Base-by-base conservation (phyloP, 2,329 filamentous ascomycete genomes). In the Aspergillus intermedius region DNA sequence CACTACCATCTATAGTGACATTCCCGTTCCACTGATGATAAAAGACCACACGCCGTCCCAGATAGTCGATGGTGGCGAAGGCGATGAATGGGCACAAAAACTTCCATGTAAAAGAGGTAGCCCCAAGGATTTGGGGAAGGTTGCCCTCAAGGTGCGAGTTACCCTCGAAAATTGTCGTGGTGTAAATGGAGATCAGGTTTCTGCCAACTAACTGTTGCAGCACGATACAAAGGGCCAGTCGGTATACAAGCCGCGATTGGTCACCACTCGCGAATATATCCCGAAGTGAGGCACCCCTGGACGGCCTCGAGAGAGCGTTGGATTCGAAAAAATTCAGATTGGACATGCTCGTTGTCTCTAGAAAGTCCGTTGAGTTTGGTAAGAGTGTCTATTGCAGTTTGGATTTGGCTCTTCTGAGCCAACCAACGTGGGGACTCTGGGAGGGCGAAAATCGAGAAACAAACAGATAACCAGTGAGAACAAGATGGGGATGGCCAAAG, bases 31-130 rank as follows among this genome's bases (percentile, higher is more conserved):
- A 43, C 84, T 84, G 55, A 86, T 80, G 6, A 88, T 68, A 83
- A 89, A 89, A 87, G 49, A 88, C 76, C 61, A 80, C 79, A 15
- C 85, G 77, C 23, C 86, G 70, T 13, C 74, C 74, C 42, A 75
- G 62, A 47, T 66, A 71, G 53, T 77, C 74, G 45, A 77, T 70
- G 3, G 69, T 69, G 50, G 74, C 74, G 21, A 77, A 67, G 6
- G 74, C 68, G 28, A 77, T 64, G 63, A 66, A 73, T 1, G 72
- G 75, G 4, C 73, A 72, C 9, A 74, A 35, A 49, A 77, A 76
- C 58, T 77, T 77, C 46, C 75, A 73, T 1, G 73, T 77, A 9
- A 74, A 74, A 55, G 75, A 76, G 51, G 64, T 66, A 3, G 73
- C 75, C n/a, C 74, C 68, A 10, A 78, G 61, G 4, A 77, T 66